phyloP scores from a whole-genome alignment of 1,284 basidiomycete species.

The Ceratobasidium sp. region DNA sequence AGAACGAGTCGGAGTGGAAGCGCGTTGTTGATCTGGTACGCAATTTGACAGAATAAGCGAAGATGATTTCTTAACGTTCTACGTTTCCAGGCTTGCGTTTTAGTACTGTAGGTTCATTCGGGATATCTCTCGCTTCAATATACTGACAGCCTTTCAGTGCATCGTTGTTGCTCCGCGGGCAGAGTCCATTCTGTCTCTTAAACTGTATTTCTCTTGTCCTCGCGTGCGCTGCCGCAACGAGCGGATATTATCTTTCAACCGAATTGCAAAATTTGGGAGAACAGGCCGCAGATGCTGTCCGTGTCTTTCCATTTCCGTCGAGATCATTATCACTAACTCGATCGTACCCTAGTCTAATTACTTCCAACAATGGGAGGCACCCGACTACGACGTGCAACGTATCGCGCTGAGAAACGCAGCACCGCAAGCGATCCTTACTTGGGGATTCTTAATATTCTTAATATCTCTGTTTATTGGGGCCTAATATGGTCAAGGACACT shows the following conservation, averaged over 20 bases:
- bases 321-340: not conserved
- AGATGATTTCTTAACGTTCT: not conserved
- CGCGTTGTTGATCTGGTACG: constrained; percentile 18
- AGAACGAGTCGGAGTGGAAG: constrained; percentile 32
- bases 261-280: constrained; percentile 20
- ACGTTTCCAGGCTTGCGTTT: constrained; percentile 6
- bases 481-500: no score
- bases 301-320: not conserved
- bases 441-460: constrained; percentile 1
- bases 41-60: not conserved
- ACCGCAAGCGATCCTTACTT: constrained; percentile 4
- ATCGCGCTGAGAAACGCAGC: constrained; percentile 9
- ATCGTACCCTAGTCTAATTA: not conserved
- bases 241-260: constrained; percentile 1
- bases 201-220: not conserved
- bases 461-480: not conserved
- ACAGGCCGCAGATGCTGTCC: constrained; percentile 19
- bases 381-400: not conserved
- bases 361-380: constrained; percentile 18
- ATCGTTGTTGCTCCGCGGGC: not conserved
- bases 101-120: constrained; percentile 15
- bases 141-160: not conserved
- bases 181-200: not conserved
- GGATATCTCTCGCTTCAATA: not conserved
- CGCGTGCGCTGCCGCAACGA: not conserved